A percentile compares a stretch with the other conserved stretches of the same genome.
Evolutionary conservation across 2,329 filamentous ascomycete genomes (phyloP).

Genomic region (Botrytis deweyae): DNA sequence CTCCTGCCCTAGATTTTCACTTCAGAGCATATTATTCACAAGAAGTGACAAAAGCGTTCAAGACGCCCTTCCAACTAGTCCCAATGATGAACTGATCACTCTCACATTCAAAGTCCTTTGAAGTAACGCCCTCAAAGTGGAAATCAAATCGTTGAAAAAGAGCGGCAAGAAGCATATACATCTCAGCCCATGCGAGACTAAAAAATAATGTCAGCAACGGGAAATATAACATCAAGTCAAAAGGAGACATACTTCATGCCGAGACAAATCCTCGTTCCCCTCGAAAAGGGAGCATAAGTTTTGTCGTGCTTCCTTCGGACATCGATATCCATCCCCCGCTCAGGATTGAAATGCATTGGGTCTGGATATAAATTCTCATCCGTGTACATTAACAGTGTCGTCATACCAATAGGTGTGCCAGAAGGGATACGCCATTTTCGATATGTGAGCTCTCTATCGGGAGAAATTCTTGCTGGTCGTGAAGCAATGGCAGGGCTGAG

Average conservation of each 20-base stretch:
- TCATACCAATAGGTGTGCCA: conserved; percentile 44
- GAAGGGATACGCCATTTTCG: conserved; percentile 28
- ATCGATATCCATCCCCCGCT: conserved; percentile 43
- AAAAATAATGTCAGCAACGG: not conserved
- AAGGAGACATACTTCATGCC: conserved; percentile 34
- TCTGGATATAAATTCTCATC: conserved; percentile 43
- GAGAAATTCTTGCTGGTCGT: conserved; percentile 35
- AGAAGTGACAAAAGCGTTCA: conserved; percentile 13
- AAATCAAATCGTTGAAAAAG: conserved; percentile 22
- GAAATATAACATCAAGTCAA: not conserved
- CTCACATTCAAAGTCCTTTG: conserved; percentile 23
- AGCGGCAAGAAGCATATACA: conserved; percentile 20
- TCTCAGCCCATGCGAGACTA: conserved; percentile 25
- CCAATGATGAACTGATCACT: conserved; percentile 25
- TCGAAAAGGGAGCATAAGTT: conserved; percentile 44
- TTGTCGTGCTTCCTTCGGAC: conserved; percentile 41
- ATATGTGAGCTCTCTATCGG: conserved; percentile 27
- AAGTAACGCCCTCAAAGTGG: conserved; percentile 6
- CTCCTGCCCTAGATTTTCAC: not conserved
- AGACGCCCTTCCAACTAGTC: conserved; percentile 10
- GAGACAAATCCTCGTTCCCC: conserved; percentile 44
- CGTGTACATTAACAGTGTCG: conserved; percentile 42
- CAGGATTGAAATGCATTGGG: conserved; percentile 42
- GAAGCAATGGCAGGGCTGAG: conserved; percentile 27
- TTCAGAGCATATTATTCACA: not conserved